Conservation (phyloP, 805 yeast species). For the Wickerhamomyces chaumierensis region DNA sequence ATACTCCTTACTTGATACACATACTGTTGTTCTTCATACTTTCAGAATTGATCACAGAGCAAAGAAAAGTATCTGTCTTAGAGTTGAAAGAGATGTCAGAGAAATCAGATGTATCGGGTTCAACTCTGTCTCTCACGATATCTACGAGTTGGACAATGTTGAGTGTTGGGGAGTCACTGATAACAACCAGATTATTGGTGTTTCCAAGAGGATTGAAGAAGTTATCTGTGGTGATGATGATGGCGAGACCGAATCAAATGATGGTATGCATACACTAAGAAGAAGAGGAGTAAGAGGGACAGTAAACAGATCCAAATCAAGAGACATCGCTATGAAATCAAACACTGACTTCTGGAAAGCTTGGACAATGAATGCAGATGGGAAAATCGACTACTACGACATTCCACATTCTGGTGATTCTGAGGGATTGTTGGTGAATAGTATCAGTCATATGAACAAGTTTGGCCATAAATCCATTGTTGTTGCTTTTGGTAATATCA, state of each 20-base stretch:
- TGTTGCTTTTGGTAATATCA: constrained; percentile 60
- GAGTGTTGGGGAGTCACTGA: constrained; percentile 76
- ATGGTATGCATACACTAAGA: constrained; percentile 9
- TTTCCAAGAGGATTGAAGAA: constrained; percentile 31
- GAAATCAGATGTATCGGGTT: constrained; percentile 86
- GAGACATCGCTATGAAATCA: constrained; percentile 8
- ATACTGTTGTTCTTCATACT: constrained; percentile 59
- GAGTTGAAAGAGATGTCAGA: constrained; percentile 88
- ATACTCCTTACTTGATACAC: constrained; percentile 49
- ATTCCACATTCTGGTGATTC: constrained; percentile 35
- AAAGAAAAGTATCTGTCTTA: constrained; percentile 67
- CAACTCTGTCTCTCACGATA: constrained; percentile 60
- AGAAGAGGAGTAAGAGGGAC: constrained; percentile 5
- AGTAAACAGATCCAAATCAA: constrained; percentile 1
- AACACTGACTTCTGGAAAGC: constrained; percentile 61
- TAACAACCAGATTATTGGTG: constrained; percentile 65
- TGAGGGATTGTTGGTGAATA: constrained; percentile 37
- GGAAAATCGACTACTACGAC: constrained; percentile 47
- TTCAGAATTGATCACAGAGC: constrained; percentile 64
- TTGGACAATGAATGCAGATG: constrained; percentile 63
- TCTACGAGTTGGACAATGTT: constrained; percentile 53
- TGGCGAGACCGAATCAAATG: not conserved
- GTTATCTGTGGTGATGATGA: constrained; percentile 3
- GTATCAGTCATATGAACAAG: constrained; percentile 49
- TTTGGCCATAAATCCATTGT: constrained; percentile 74